Percentiles rank a stretch among this genome's conserved stretches.
Conservation (phyloP, 805 yeast genomes). For the Yarrowia phangngaensis region DNA sequence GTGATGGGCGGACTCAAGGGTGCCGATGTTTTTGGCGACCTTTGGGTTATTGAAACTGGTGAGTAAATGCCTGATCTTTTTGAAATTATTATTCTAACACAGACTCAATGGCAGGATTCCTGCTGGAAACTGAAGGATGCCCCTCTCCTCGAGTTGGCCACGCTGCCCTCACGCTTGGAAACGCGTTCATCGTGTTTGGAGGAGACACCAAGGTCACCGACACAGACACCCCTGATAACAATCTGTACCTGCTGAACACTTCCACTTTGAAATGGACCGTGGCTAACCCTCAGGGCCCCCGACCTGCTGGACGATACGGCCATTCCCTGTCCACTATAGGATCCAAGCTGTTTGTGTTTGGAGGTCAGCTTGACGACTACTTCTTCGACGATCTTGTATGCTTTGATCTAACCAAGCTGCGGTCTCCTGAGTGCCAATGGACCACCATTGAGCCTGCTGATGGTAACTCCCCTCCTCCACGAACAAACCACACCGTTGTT, state of each 20-base stretch:
- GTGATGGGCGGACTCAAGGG: conserved; percentile 95
- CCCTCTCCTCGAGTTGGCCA: conserved; percentile 98
- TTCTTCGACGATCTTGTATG: conserved; percentile 78
- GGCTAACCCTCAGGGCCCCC: conserved; percentile 66
- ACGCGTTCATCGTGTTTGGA: conserved; percentile 91
- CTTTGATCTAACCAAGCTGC: conserved; percentile 81
- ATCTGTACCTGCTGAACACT: conserved; percentile 79
- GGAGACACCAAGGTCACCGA: conserved; percentile 78
- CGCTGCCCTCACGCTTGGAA: conserved; percentile 85
- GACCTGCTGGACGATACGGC: conserved; percentile 93
- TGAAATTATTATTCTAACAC: conserved; percentile 18
- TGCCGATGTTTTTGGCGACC: conserved; percentile 87
- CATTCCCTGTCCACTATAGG: conserved; percentile 77
- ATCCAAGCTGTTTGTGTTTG: conserved; percentile 71
- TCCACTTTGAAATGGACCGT: conserved; percentile 74
- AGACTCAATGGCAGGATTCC: conserved; percentile 45
- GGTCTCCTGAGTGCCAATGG: conserved; percentile 84
- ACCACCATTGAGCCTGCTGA: conserved; percentile 58
- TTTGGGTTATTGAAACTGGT: conserved; percentile 75
- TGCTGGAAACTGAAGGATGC: conserved; percentile 69
- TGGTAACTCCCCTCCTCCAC: conserved; percentile 63
- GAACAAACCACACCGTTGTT: conserved; percentile 87
- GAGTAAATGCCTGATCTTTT: conserved; percentile 35
- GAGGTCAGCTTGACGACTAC: conserved; percentile 88
- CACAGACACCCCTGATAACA: conserved; percentile 82